Base-by-base conservation (phyloP, 257 asterid species). In the Avicennia marina region DNA sequence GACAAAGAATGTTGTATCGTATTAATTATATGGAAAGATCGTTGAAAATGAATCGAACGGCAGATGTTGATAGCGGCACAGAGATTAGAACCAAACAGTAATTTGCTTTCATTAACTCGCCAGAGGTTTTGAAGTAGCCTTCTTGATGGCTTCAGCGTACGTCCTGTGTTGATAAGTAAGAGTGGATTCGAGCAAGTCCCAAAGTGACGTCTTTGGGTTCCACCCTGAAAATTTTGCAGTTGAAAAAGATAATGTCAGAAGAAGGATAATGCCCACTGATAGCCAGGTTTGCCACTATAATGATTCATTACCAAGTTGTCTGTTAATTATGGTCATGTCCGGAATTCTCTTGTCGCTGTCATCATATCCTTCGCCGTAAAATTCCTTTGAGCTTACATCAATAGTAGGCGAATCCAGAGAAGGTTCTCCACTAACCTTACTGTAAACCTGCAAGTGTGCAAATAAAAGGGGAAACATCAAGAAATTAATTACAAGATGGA, bases 311-410 rank as follows among this genome's bases (percentile, higher is more conserved):
- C 96, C 96, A 17, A 90, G 96, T 65, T 87, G 96, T 69, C 56
- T 74, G 85, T 87, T 90, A 67, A 90, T 90, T 45, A 87, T 84
- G 70, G 96, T 84, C 98, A 90, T 90, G 66, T 90, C 98, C 10
- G 98, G 98, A 64, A 90, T 90, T 73, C 98, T 78, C 80, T 82
- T 90, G 75, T 90, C 98, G 67, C 98, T 90, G 42, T 90, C 98
- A 62, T 90, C 98, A 45, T 90, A 90, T 31, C 98, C 98, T 73
- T 82, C 98, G 22, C 98, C 98, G 20, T 90, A 90, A 31, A 90
- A 90, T 63, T 90, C 96, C 79, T 87, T 79, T 25, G 98, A 90
- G 78, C 87, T 87, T 52, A 87, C 71, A 60, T 90, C 98, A 20
- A 87, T 45, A 11, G 96, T 87, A 18, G 98, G 87, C 4, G 75